A percentile compares a stretch with the other conserved stretches of the same genome.
These are phyloP conservation scores for Pseudoturritis turrita DNA, from an alignment of 345 rosid species.

Conservation along the genomic window DNA sequence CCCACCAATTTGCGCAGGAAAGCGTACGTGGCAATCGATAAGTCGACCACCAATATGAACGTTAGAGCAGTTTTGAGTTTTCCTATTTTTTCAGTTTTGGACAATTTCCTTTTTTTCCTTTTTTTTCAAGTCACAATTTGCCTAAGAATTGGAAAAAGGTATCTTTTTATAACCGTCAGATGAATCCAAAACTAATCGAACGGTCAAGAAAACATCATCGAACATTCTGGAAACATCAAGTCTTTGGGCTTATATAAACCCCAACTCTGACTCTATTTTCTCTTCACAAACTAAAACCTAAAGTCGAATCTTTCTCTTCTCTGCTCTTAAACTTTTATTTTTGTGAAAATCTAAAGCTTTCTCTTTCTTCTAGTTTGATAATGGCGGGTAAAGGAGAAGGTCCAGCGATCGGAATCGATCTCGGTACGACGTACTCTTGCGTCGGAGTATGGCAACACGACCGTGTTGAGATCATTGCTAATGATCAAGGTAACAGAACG, in stretches of 20 bases:
- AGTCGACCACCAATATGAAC: not conserved
- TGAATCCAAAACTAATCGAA: not conserved
- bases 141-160: not conserved
- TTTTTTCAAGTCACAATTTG: too few relatives aligned
- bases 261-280: too few relatives aligned
- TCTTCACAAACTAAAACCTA: too few relatives aligned
- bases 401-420: constrained; percentile 35
- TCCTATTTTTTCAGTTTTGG: too few relatives aligned
- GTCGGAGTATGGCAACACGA: constrained; percentile 39
- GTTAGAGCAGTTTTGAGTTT: not conserved
- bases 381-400: constrained; percentile 24
- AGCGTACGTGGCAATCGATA: not conserved
- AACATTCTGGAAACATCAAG: not conserved
- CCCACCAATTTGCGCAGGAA: not conserved
- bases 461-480: constrained; percentile 36
- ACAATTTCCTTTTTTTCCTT: not conserved
- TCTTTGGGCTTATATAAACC: not conserved
- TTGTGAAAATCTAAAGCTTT: too few relatives aligned
- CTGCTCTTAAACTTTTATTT: too few relatives aligned
- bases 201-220: not conserved
- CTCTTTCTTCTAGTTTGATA: not conserved
- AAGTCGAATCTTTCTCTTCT: too few relatives aligned
- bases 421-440: constrained; percentile 35
- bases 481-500: constrained; percentile 35
- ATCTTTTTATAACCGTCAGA: not conserved